phyloP scores from a whole-genome alignment of 2,329 filamentous ascomycete species.

The Fusarium sp. region DNA sequence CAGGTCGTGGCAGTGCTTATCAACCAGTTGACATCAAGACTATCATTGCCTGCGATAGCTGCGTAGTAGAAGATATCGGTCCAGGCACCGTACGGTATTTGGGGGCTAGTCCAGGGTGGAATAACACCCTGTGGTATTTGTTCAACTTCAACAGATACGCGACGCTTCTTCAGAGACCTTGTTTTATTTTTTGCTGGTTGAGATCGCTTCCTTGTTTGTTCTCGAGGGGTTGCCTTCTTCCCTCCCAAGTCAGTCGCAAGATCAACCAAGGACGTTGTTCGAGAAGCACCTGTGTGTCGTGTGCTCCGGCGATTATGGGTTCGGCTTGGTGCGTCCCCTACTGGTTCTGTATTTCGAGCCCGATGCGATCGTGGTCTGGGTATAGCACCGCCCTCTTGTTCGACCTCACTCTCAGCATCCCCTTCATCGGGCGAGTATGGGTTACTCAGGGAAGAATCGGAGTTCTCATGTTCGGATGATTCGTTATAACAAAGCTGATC shows the following conservation, averaged over 20 bases:
- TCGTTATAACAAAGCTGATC: conserved; percentile 13
- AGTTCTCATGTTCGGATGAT: conserved; percentile 24
- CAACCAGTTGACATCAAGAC: conserved; percentile 71
- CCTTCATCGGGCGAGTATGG: conserved; percentile 8
- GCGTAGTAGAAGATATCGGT: conserved; percentile 77
- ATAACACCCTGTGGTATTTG: conserved; percentile 49
- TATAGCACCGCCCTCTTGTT: conserved; percentile 9
- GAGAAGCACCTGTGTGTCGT: conserved; percentile 28
- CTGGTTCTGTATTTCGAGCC: not conserved
- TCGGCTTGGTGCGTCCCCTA: not conserved
- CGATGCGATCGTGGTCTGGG: conserved; percentile 16
- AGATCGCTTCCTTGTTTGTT: conserved; percentile 32
- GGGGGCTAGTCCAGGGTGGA: conserved; percentile 66
- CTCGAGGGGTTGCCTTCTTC: not conserved
- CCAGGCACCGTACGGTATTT: conserved; percentile 75
- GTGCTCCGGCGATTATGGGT: conserved; percentile 22
- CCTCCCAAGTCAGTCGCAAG: not conserved
- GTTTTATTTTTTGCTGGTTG: conserved; percentile 13
- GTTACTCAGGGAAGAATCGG: conserved; percentile 24
- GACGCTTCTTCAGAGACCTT: conserved; percentile 38
- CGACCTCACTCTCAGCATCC: conserved; percentile 28
- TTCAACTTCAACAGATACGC: conserved; percentile 17
- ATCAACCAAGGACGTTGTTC: not conserved
- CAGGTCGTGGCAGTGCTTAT: conserved; percentile 72
- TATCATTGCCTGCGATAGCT: conserved; percentile 60